phyloP scores from a whole-genome alignment of 495 filamentous ascomycete genomes.

The Talaromyces adpressus region DNA sequence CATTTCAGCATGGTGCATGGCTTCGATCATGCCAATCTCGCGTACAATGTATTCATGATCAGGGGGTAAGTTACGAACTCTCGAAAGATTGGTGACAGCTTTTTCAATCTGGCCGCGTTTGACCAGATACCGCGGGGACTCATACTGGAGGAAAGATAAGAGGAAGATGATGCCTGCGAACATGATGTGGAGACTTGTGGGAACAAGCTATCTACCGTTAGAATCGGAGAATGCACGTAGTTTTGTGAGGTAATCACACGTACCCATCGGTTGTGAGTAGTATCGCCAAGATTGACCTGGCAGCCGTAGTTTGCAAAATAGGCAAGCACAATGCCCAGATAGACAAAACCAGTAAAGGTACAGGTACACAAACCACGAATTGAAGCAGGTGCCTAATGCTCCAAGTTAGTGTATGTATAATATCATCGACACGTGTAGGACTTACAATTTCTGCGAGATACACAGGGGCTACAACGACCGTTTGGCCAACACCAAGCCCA shows the following conservation, averaged over 20 bases:
- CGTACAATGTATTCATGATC: slow-evolving; percentile 41
- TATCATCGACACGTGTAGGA: slow-evolving; percentile 10
- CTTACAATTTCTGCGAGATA: slow-evolving; percentile 44
- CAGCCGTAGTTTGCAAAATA: slow-evolving; percentile 48
- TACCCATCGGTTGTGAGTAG: slow-evolving; percentile 52
- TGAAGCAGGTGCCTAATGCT: slow-evolving; percentile 42
- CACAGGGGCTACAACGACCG: slow-evolving; percentile 54
- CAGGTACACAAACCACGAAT: slow-evolving; percentile 64
- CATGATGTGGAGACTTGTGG: slow-evolving; percentile 64
- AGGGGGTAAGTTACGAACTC: slow-evolving; percentile 31
- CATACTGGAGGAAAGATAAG: slow-evolving; percentile 56
- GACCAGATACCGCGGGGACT: slow-evolving; percentile 58
- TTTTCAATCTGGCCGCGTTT: slow-evolving; percentile 48
- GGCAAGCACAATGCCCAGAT: slow-evolving; percentile 42
- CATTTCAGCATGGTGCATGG: slow-evolving; percentile 62
- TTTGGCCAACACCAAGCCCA: slow-evolving; percentile 61
- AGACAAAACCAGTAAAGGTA: slow-evolving; percentile 53
- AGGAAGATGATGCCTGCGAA: slow-evolving; percentile 61
- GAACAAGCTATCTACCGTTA: slow-evolving; percentile 46
- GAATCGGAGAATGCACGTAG: slow-evolving; percentile 1
- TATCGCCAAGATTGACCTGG: slow-evolving; percentile 50
- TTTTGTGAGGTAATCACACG: slow-evolving; percentile 8
- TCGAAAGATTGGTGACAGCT: slow-evolving; percentile 37
- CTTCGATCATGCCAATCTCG: slow-evolving; percentile 57
- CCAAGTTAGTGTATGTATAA: not conserved